phyloP scores from a whole-genome alignment of 495 filamentous ascomycete genomes.

The Cladorrhinum samala region DNA sequence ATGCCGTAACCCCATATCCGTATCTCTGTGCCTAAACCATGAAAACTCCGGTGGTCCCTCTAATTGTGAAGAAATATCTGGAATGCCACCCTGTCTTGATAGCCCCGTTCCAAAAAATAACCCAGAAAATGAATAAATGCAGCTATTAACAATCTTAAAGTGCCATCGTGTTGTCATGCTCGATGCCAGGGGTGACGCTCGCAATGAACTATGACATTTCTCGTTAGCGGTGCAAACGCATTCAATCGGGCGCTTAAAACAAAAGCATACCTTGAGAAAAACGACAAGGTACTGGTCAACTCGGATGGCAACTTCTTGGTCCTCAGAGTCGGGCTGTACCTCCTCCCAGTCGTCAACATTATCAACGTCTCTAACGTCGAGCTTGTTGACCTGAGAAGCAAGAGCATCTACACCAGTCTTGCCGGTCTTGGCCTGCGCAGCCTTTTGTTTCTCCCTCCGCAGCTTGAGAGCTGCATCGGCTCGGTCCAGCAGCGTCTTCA shows the following conservation, averaged over 20 bases:
- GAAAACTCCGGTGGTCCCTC: too few relatives aligned
- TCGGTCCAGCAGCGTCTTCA: slow-evolving; percentile 95
- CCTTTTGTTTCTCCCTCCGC: slow-evolving; percentile 70
- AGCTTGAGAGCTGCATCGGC: slow-evolving; percentile 90
- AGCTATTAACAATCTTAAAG: slow-evolving; percentile 43
- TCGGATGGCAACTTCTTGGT: slow-evolving; percentile 82
- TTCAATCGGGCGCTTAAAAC: neutral
- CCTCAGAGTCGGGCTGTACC: slow-evolving; percentile 58
- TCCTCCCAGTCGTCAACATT: slow-evolving; percentile 83
- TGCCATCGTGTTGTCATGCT: slow-evolving; percentile 98
- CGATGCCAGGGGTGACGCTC: slow-evolving; percentile 91
- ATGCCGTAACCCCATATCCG: too few relatives aligned
- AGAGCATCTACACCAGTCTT: slow-evolving; percentile 51
- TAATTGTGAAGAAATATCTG: too few relatives aligned
- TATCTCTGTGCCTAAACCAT: too few relatives aligned
- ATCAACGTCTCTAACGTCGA: slow-evolving; percentile 35
- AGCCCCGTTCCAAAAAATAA: neutral
- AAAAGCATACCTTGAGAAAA: slow-evolving; percentile 67
- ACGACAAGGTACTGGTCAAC: slow-evolving; percentile 98
- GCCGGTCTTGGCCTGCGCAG: slow-evolving; percentile 36
- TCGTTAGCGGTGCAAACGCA: too few relatives aligned
- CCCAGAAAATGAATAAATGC: neutral
- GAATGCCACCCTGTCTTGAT: too few relatives aligned
- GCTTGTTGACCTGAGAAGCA: slow-evolving; percentile 55
- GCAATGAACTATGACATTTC: slow-evolving; percentile 68